Evolutionary conservation across 441 rosid genomes (phyloP).

Genomic region (Pelargonium citronellum): DNA sequence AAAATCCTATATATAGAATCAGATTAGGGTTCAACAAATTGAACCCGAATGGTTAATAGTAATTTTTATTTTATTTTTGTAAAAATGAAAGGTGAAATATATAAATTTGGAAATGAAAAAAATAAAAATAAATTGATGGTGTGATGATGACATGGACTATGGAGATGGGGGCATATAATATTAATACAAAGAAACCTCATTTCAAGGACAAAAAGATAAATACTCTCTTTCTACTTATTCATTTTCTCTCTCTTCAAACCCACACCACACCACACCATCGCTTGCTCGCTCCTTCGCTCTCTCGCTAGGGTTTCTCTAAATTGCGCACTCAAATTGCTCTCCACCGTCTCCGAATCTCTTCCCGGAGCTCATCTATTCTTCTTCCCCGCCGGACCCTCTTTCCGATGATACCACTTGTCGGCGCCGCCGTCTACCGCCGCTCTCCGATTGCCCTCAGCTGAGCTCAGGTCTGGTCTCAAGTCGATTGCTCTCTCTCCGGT

Average conservation of each 20-base stretch:
- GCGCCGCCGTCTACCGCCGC: constrained; percentile 46
- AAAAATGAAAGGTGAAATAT: not conserved
- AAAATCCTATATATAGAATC: no score
- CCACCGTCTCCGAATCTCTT: constrained; percentile 35
- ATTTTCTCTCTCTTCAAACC: constrained; percentile 11
- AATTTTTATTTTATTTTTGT: no score
- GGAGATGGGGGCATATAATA: constrained; percentile 3
- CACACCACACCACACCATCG: not conserved
- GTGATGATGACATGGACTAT: constrained; percentile 26
- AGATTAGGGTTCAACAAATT: no score
- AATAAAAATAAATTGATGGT: constrained; percentile 14
- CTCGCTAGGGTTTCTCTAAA: constrained; percentile 60
- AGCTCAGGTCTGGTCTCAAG: constrained; percentile 35
- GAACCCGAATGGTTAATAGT: no score
- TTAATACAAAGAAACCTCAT: constrained; percentile 36
- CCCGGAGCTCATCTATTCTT: constrained; percentile 14
- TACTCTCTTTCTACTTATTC: constrained; percentile 20
- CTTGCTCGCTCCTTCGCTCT: constrained; percentile 33
- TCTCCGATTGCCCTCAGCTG: constrained; percentile 26
- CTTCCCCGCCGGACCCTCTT: constrained; percentile 28
- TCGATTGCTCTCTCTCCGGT: constrained; percentile 28
- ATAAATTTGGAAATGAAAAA: constrained; percentile 18
- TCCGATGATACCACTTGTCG: constrained; percentile 32
- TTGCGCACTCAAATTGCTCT: constrained; percentile 58
- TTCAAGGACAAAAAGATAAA: constrained; percentile 35